These are phyloP conservation scores for Sphagnum fallax DNA, from an alignment of 228 moss, liverwort and hornwort genomes.

Conservation along the genomic window DNA sequence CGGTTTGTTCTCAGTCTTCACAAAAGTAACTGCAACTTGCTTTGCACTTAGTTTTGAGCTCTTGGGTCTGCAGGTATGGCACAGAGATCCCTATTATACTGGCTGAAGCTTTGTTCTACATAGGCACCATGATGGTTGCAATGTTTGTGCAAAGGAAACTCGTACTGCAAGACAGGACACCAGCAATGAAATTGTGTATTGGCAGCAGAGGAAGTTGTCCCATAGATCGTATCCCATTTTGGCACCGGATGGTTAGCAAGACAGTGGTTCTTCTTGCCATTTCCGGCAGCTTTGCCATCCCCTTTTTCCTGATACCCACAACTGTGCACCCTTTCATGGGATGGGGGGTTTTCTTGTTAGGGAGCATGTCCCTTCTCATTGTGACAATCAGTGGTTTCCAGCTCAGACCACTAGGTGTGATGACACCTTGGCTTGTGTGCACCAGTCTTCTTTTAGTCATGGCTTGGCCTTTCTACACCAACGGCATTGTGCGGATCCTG, in stretches of 20 bases:
- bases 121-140: slow-evolving; percentile 30
- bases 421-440: slow-evolving; percentile 34
- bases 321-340: slow-evolving; percentile 51
- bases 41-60: background rate
- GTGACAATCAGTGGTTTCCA: slow-evolving; percentile 34
- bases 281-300: slow-evolving; percentile 19
- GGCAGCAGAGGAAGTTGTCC: slow-evolving; percentile 30
- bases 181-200: slow-evolving; percentile 20
- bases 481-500: slow-evolving; percentile 36
- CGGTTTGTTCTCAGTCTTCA: background rate
- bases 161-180: slow-evolving; percentile 15
- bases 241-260: slow-evolving; percentile 21
- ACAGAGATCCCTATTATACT: slow-evolving; percentile 30
- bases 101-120: slow-evolving; percentile 32
- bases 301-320: slow-evolving; percentile 36
- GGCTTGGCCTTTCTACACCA: slow-evolving; percentile 31
- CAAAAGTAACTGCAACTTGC: too few species aligned
- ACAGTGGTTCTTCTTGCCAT: slow-evolving; percentile 10
- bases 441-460: slow-evolving; percentile 31
- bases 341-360: slow-evolving; percentile 44
- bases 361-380: slow-evolving; percentile 28
- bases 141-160: slow-evolving; percentile 24
- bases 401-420: slow-evolving; percentile 24
- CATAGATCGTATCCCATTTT: slow-evolving; percentile 9
- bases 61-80: slow-evolving; percentile 22